A percentile compares a stretch with the other conserved stretches of the same genome.
Evolutionary conservation across 129 eudicot genomes (phyloP).

Genomic region (Centrapalus pauciflorus): DNA sequence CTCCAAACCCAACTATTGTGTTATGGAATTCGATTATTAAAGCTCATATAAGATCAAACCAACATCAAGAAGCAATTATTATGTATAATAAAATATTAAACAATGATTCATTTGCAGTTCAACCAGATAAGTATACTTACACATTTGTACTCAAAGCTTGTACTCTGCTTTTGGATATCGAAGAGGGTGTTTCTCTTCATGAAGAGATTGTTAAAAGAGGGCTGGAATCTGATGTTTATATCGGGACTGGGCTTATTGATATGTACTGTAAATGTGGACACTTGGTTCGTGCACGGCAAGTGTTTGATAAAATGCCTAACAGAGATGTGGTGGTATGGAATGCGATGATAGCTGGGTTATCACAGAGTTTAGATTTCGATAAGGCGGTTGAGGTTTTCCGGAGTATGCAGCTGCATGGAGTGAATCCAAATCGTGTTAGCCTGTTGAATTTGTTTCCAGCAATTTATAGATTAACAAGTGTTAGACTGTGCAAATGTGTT

Average conservation of each 20-base stretch:
- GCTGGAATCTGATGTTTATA: conserved; percentile 53
- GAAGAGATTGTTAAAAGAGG: conserved; percentile 32
- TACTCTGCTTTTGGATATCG: conserved; percentile 40
- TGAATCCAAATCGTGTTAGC: conserved; percentile 50
- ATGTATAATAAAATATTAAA: conserved; percentile 41
- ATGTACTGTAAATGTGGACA: conserved; percentile 58
- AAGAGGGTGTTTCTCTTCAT: conserved; percentile 43
- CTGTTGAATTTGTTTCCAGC: conserved; percentile 72
- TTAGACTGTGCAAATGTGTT: conserved; percentile 36
- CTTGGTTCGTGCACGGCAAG: conserved; percentile 37
- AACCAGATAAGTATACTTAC: conserved; percentile 58
- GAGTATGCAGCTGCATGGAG: conserved; percentile 36
- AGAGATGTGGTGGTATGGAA: conserved; percentile 66
- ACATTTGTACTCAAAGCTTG: conserved; percentile 70
- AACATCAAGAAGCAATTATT: conserved; percentile 34
- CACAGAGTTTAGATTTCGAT: conserved; percentile 33
- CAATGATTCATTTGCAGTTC: not conserved
- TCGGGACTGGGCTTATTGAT: conserved; percentile 59
- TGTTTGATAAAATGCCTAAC: conserved; percentile 58
- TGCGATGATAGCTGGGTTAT: conserved; percentile 52
- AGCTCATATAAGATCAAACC: conserved; percentile 53
- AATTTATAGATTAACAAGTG: conserved; percentile 35
- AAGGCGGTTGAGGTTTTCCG: conserved; percentile 36
- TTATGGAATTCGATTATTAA: conserved; percentile 55
- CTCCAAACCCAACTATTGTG: conserved; percentile 46